phyloP scores from a whole-genome alignment of 805 yeast species.

The Lachancea mirantina region DNA sequence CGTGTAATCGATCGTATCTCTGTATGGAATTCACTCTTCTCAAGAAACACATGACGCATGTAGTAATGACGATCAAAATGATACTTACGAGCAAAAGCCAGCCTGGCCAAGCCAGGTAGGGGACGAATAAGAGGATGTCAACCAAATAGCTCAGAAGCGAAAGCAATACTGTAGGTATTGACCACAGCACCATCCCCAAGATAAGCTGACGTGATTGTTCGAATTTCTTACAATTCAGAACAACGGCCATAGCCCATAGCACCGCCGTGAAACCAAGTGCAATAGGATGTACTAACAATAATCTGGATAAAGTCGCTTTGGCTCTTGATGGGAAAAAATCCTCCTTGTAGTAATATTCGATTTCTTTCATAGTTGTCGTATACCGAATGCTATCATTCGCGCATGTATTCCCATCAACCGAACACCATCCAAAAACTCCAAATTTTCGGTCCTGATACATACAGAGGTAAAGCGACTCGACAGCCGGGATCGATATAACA shows the following conservation, averaged over 20 bases:
- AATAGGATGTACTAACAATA: slow-evolving; percentile 62
- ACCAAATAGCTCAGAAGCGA: slow-evolving; percentile 70
- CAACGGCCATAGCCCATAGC: slow-evolving; percentile 35
- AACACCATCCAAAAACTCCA: slow-evolving; percentile 69
- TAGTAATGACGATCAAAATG: slow-evolving; percentile 52
- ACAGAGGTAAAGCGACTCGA: slow-evolving; percentile 42
- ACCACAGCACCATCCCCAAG: slow-evolving; percentile 47
- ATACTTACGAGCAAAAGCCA: slow-evolving; percentile 76
- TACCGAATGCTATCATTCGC: slow-evolving; percentile 20
- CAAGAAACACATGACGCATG: slow-evolving; percentile 62
- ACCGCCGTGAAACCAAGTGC: slow-evolving; percentile 49
- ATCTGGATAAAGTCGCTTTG: slow-evolving; percentile 48
- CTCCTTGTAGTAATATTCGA: no score
- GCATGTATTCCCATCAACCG: slow-evolving; percentile 13
- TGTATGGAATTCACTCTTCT: slow-evolving; percentile 49
- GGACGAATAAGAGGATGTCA: slow-evolving; percentile 72
- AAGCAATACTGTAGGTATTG: slow-evolving; percentile 62
- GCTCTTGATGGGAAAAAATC: slow-evolving; percentile 50
- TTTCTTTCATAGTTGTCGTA: no score
- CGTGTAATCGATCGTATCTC: slow-evolving; percentile 7
- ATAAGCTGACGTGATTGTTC: slow-evolving; percentile 37
- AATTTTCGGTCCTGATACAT: slow-evolving; percentile 43
- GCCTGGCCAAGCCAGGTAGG: slow-evolving; percentile 72
- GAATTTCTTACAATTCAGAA: slow-evolving; percentile 34
- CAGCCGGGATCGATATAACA: slow-evolving; percentile 54